Evolutionary conservation across 306 rosid species (phyloP).

Genomic region (Albizia julibrissin): DNA sequence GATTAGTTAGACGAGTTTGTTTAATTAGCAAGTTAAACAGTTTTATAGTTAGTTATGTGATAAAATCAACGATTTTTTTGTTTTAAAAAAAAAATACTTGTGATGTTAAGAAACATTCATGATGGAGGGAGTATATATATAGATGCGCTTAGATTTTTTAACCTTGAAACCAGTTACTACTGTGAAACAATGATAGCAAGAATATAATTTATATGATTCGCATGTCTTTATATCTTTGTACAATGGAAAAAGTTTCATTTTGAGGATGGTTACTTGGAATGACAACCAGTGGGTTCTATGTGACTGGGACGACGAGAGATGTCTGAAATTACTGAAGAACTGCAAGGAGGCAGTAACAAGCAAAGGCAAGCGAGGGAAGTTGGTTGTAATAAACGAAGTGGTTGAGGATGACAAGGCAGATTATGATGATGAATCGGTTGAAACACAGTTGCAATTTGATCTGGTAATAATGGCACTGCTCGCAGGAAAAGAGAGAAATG

Average conservation of each 20-base stretch:
- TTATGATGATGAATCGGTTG: slow-evolving; percentile 18
- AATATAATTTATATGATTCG: too few species aligned
- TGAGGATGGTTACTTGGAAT: background rate
- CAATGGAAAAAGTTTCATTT: background rate
- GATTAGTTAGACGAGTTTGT: too few species aligned
- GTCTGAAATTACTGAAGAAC: slow-evolving; percentile 41
- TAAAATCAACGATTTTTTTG: too few species aligned
- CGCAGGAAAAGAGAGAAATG: slow-evolving; percentile 38
- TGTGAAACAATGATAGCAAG: too few species aligned
- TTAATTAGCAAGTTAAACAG: too few species aligned
- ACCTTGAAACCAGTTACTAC: too few species aligned
- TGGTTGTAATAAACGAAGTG: slow-evolving; percentile 50
- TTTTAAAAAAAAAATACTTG: too few species aligned
- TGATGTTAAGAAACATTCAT: too few species aligned
- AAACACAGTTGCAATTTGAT: slow-evolving; percentile 35
- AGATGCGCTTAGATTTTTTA: too few species aligned
- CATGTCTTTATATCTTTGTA: too few species aligned
- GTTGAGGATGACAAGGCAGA: slow-evolving; percentile 27
- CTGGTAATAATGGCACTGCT: slow-evolving; percentile 24
- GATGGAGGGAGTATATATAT: too few species aligned
- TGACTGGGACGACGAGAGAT: slow-evolving; percentile 53
- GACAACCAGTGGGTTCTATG: slow-evolving; percentile 43
- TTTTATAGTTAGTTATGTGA: too few species aligned
- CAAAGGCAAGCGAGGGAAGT: slow-evolving; percentile 30
- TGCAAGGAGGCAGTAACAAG: slow-evolving; percentile 45